A percentile compares a stretch with the other conserved stretches of the same genome.
Evolutionary conservation across 108 stramenopile genomes (phyloP).

Genomic region (Pseudonitzschia multiseries): DNA sequence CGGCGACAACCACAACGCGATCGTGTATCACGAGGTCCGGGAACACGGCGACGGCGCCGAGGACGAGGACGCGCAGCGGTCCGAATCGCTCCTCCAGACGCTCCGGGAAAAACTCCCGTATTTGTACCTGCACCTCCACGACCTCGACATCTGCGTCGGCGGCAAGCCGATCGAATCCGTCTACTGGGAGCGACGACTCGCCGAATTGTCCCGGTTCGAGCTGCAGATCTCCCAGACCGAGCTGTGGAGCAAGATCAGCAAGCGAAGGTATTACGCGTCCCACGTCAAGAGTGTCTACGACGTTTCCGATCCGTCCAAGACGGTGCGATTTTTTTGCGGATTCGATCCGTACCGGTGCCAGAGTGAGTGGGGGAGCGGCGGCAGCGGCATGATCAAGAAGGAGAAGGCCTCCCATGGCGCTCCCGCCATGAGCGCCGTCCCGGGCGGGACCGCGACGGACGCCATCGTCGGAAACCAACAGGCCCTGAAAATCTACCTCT

Average conservation of each 20-base stretch:
- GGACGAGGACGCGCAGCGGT: slow-evolving; percentile 10
- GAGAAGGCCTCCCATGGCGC: too few relatives aligned
- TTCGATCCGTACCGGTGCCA: slow-evolving; percentile 30
- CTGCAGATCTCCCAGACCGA: slow-evolving; percentile 32
- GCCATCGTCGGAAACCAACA: background rate
- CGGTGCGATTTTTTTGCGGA: slow-evolving; percentile 31
- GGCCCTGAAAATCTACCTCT: slow-evolving; percentile 32
- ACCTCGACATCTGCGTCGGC: slow-evolving; percentile 43
- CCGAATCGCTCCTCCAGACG: slow-evolving; percentile 25
- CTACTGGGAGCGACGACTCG: slow-evolving; percentile 63
- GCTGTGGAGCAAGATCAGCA: slow-evolving; percentile 5
- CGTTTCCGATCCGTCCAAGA: slow-evolving; percentile 8
- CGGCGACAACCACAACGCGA: background rate
- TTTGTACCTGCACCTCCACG: slow-evolving; percentile 56
- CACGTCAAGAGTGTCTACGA: background rate
- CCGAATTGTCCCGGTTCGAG: slow-evolving; percentile 51
- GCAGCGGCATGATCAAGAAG: background rate
- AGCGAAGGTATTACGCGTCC: background rate
- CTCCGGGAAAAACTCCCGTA: slow-evolving; percentile 37
- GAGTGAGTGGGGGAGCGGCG: background rate
- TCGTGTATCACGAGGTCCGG: background rate
- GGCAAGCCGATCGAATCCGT: slow-evolving; percentile 21
- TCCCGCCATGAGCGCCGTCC: background rate
- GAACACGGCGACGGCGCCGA: background rate
- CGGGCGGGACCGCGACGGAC: background rate